Conservation (phyloP, 2,329 filamentous ascomycete genomes). For the Metarhizium humberi region DNA sequence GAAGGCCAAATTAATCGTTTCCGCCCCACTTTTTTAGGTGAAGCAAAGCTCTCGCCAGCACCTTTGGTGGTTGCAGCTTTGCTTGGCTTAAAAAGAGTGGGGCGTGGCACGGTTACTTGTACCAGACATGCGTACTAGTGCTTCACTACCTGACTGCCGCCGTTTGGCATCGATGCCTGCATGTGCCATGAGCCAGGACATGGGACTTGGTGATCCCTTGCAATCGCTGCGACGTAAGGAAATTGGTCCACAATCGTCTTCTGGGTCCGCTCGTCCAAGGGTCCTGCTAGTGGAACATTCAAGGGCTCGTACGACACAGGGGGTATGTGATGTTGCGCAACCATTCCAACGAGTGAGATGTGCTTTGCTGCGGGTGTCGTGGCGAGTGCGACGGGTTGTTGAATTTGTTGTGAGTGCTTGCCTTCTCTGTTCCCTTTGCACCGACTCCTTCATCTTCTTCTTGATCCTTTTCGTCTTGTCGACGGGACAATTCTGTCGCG, state of each 20-base stretch:
- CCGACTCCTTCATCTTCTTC: background rate
- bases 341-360: background rate
- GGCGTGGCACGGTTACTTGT: too few species aligned
- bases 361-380: background rate
- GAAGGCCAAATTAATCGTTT: too few species aligned
- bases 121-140: too few species aligned
- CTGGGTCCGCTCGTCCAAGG: background rate
- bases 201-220: background rate
- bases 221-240: background rate
- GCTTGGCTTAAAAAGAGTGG: too few species aligned
- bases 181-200: background rate
- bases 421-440: background rate
- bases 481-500: background rate
- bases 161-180: background rate
- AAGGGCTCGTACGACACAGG: background rate
- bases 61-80: too few species aligned
- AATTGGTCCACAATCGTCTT: background rate
- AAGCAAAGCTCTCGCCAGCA: too few species aligned
- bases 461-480: background rate
- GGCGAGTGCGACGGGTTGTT: background rate
- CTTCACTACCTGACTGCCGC: too few species aligned
- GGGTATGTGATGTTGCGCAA: background rate
- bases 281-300: background rate
- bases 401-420: background rate
- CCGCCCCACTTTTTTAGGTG: too few species aligned